phyloP scores from a whole-genome alignment of 192 early-diverging fungal species.

The Coemansia sp. region DNA sequence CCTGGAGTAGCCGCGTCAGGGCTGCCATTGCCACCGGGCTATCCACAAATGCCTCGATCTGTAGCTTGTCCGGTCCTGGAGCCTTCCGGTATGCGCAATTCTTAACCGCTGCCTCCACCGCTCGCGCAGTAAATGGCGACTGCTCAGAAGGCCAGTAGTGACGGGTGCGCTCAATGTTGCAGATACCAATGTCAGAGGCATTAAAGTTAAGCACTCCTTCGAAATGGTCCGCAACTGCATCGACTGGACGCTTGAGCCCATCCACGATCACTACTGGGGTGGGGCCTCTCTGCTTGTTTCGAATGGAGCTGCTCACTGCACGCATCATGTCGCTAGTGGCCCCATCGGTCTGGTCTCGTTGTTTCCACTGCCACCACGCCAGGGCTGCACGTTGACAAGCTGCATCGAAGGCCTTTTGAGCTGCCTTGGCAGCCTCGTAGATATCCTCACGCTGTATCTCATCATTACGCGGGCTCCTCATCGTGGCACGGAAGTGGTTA shows the following conservation, averaged over 20 bases:
- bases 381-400: neutral
- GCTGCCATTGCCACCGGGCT: neutral
- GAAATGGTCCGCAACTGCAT: neutral
- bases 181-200: neutral
- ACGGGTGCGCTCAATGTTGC: neutral
- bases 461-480: too few relatives aligned
- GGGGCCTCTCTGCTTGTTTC: neutral
- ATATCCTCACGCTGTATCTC: too few relatives aligned
- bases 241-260: neutral
- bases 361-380: neutral
- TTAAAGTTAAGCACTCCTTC: neutral
- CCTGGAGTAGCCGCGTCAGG: neutral
- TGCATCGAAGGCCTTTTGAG: neutral
- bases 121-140: neutral
- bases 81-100: neutral
- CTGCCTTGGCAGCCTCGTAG: too few relatives aligned
- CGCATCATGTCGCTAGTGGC: neutral
- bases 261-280: neutral
- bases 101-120: neutral
- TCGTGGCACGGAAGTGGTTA: too few relatives aligned
- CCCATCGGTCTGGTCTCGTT: neutral
- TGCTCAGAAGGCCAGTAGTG: neutral
- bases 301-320: neutral
- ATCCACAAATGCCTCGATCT: neutral
- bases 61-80: neutral